Base-by-base conservation (phyloP, 1,284 basidiomycete species). In the Malassezia caprae region DNA sequence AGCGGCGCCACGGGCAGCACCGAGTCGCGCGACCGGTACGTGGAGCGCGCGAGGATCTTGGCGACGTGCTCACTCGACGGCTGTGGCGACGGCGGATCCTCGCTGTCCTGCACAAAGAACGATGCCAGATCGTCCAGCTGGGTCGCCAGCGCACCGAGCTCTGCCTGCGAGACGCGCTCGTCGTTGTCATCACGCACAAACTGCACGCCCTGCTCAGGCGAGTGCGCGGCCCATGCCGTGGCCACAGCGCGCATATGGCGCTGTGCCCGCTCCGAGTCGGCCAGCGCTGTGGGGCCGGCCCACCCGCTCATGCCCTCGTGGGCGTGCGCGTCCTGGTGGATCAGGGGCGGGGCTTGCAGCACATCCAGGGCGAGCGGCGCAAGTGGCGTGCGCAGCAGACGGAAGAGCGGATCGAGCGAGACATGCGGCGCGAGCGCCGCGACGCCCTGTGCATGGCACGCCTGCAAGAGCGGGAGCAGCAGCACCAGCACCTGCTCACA, bases 361-460 rank as follows among this genome's bases (percentile, higher is more conserved):
- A 94, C 89, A 45, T 93, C 89, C 41, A 96, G 80, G 0, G 90
- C 90, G 60, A 88, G 83, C 3, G 84, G 76, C 6, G 90, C 85
- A 26, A 91, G 81, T 64, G 90, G 86, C 2, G 87, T 88, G 60
- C 87, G 84, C 12, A 94, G 79, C 24, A 94, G 80, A 24, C 88
- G 84, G 30, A 96, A 78, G 19, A 96, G 78, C 0, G 91, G 91
- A 83, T 90, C 90, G 21, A 94, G 80, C 0, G 86, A 85, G 1
- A 87, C 86, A 31, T 90, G 78, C 0, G 82, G 78, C 51, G 85
- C 83, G 10, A 89, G 80, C 2, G 63, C 64, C 4, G 30, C 21
- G 19, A 50, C 13, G 7, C 32, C 26, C 31, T 47, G 50, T 2
- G 49, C 39, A 12, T 21, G 49, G 35, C 51, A 24, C 2, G 61